Conservation (phyloP, 768 basidiomycete genomes). For the Suillus fuscotomentosus region DNA sequence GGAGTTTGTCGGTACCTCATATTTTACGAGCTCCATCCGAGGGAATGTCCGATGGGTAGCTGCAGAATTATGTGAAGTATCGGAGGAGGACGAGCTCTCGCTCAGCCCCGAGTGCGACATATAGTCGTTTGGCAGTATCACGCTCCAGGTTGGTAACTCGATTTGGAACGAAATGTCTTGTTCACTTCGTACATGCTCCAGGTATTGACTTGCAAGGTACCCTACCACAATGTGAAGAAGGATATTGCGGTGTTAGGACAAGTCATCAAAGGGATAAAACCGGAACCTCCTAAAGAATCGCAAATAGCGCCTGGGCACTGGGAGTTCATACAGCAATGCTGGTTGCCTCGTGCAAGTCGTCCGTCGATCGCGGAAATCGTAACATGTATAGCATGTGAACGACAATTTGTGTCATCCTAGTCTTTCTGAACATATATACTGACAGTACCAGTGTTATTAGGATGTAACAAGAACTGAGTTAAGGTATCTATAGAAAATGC, state of each 20-base stretch:
- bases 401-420: not conserved
- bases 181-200: not conserved
- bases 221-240: not conserved
- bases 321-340: not conserved
- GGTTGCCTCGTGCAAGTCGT: not conserved
- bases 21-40: not conserved
- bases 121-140: not conserved
- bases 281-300: not conserved
- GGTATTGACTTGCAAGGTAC: not conserved
- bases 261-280: not conserved
- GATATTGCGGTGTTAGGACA: not conserved
- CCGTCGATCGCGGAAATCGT: not conserved
- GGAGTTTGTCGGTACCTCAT: conserved; percentile 29
- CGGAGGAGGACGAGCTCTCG: not conserved
- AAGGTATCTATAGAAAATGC: not conserved
- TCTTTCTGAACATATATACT: not conserved
- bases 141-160: not conserved
- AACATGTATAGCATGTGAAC: not conserved
- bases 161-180: not conserved
- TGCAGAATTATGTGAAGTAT: not conserved
- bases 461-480: not conserved
- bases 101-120: not conserved
- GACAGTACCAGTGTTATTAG: not conserved
- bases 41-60: not conserved
- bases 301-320: not conserved